phyloP scores from a whole-genome alignment of 169 alveolate genomes.

The Cryptosporidium baileyi region DNA sequence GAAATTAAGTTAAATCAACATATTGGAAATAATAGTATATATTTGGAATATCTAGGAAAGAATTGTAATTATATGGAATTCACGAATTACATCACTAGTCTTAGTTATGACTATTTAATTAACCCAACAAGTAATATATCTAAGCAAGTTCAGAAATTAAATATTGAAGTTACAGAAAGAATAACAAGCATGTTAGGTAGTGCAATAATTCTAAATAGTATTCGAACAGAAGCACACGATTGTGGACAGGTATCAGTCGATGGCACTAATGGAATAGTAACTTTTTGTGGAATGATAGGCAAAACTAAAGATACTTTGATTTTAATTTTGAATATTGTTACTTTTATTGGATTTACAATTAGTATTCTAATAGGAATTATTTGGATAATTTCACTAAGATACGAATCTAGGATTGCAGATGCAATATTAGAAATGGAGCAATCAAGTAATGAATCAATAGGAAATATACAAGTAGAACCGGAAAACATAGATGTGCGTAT shows the following conservation, averaged over 20 bases:
- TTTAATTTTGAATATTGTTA: conserved; percentile 6
- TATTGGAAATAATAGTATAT: conserved; percentile 12
- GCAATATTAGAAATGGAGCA: conserved; percentile 40
- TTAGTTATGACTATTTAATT: conserved; percentile 30
- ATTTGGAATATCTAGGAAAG: background rate
- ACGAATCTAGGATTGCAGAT: conserved; percentile 58
- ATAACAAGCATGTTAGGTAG: conserved; percentile 55
- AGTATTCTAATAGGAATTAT: conserved; percentile 33
- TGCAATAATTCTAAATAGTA: conserved; percentile 15
- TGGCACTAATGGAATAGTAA: conserved; percentile 41
- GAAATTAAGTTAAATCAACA: background rate
- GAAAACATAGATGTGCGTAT: conserved; percentile 1
- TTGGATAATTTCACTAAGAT: conserved; percentile 54
- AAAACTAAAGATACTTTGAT: conserved; percentile 8
- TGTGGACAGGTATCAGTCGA: conserved; percentile 66
- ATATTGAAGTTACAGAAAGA: background rate
- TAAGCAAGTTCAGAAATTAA: background rate
- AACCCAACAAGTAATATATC: conserved; percentile 16
- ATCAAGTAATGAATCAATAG: conserved; percentile 17
- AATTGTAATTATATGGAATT: conserved; percentile 27
- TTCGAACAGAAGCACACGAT: conserved; percentile 23
- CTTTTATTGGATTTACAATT: conserved; percentile 44
- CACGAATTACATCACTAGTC: conserved; percentile 19
- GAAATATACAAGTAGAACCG: background rate
- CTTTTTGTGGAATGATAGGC: conserved; percentile 52